phyloP scores from a whole-genome alignment of 2,329 filamentous ascomycete species.

The Ophiostoma triangulosporum region DNA sequence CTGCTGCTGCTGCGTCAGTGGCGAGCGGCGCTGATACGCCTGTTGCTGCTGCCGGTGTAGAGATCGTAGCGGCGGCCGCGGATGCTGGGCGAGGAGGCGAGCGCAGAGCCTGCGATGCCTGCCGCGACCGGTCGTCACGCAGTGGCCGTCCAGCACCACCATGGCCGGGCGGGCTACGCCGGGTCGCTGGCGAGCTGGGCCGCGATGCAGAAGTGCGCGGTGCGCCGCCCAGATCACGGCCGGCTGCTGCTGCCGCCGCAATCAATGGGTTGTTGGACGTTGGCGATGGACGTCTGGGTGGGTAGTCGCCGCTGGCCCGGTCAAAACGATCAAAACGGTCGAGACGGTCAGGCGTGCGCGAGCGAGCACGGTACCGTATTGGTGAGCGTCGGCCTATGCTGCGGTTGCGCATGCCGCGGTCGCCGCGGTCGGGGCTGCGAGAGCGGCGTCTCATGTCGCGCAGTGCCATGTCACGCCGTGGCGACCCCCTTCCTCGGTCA shows the following conservation, averaged over 20 bases:
- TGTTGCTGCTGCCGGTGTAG: not conserved
- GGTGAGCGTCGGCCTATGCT: constrained; percentile 24
- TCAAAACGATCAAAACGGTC: constrained; percentile 11
- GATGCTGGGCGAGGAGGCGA: not conserved
- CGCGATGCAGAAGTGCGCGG: constrained; percentile 35
- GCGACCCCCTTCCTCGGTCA: constrained; percentile 22
- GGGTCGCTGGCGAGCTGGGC: constrained; percentile 32
- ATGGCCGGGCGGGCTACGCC: constrained; percentile 26
- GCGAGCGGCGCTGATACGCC: no score
- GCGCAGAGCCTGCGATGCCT: not conserved
- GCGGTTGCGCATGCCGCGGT: constrained; percentile 17
- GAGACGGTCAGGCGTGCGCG: constrained; percentile 26
- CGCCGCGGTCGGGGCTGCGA: constrained; percentile 36
- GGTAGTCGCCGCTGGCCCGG: constrained; percentile 21
- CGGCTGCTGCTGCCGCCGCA: not conserved
- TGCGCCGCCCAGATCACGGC: constrained; percentile 25
- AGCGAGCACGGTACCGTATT: constrained; percentile 23
- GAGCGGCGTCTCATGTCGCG: constrained; percentile 33
- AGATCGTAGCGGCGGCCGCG: not conserved
- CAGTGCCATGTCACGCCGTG: constrained; percentile 21
- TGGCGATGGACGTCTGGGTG: constrained; percentile 33
- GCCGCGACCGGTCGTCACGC: constrained; percentile 24
- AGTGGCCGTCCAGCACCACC: constrained; percentile 18
- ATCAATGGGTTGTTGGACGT: not conserved
- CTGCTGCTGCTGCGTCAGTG: not conserved